Evolutionary conservation across 2,329 filamentous ascomycete species (phyloP), one percentile per base, ranked within the genome.

Genomic region (Endocalyx cinctus): DNA sequence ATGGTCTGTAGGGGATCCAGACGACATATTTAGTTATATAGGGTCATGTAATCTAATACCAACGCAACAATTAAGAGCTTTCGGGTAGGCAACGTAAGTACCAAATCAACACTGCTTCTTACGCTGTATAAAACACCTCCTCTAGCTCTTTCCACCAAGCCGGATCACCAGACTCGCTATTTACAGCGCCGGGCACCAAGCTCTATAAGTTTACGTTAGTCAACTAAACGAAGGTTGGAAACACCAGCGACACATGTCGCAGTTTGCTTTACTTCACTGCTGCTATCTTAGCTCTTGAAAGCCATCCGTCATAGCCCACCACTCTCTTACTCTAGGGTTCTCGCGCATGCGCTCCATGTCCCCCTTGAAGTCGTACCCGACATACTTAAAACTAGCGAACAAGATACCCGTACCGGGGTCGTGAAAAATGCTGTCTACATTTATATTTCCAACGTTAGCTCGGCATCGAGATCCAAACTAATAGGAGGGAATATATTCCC

Each of bases 261-360:
- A n/a, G n/a, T n/a, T n/a, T n/a, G n/a, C n/a, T n/a, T n/a, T n/a
- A n/a, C n/a, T n/a, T n/a, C n/a, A n/a, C n/a, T n/a, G n/a, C n/a
- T n/a, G n/a, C n/a, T 26, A 10, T 8, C 37, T 39, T 27, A 67
- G 72, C 58, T 78, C 80, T 62, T 89, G 85, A 68, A 80, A 86
- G 11, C 68, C 67, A 57, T 90, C 85, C 31, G 85, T 89, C 78
- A 89, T 82, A 37, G 65, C 66, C 84, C 84, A 90, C 86, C 85
- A 90, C 57, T 84, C 79, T 35, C 77, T 72, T 20, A 89, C 82
- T 51, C 80, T 81, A 1, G 76, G 72, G 47, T 88, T 87, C 37
- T 76, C 77, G 2, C 72, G 69, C 84, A 89, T 88, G 41, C 67
- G 70, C 57, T 76, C 72, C 86, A 90, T 89, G 52, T 90, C 85